Base-by-base conservation (phyloP, 2,329 filamentous ascomycete genomes). In the Claviceps fusiformis region DNA sequence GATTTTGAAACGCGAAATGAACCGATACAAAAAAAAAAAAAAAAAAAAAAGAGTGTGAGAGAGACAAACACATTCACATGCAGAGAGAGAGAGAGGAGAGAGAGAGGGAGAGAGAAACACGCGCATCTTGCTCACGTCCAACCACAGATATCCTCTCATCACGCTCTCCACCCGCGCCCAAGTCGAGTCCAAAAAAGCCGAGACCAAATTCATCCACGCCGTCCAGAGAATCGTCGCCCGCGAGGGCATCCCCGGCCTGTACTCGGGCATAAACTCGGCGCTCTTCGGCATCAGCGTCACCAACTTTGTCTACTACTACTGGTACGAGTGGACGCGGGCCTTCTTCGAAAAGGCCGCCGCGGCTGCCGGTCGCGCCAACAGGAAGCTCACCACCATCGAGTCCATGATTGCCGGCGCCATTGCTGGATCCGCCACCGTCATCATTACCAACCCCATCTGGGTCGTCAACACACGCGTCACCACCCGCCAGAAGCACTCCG, bases 291-390 rank as follows among this genome's bases (percentile, higher is more conserved):
- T 98, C 75, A 93, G 87, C 71, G 85, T 98, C 63, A 98, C 93
- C 64, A 98, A 98, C 77, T 98, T 98, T 69, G 92, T 98, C 50
- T 98, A 98, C 79, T 98, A 98, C 75, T 98, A 97, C 78, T 98
- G 89, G 92, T 98, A 97, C 73, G 93, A 98, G 75, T 98, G 89
- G 88, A 93, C 90, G 59, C 85, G 91, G 57, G 79, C 86, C 52
- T 86, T 86, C 68, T 96, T 97, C 74, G 89, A 89, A 69, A 77
- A 79, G 60, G 87, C 89, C 10, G 89, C 90, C 49, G 70, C 78
- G 56, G 84, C 82, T 64, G 77, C 87, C 54, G 87, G 87, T 39
- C 83, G 89, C 60, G 80, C 83, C 56, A 83, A 80, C 59, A 86
- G 82, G 72, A 91, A 90, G 69, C 85, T 98, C 68, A 93, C 89